Evolutionary conservation across 345 rosid species (phyloP).

Genomic region (Gynandropsis gynandra): DNA sequence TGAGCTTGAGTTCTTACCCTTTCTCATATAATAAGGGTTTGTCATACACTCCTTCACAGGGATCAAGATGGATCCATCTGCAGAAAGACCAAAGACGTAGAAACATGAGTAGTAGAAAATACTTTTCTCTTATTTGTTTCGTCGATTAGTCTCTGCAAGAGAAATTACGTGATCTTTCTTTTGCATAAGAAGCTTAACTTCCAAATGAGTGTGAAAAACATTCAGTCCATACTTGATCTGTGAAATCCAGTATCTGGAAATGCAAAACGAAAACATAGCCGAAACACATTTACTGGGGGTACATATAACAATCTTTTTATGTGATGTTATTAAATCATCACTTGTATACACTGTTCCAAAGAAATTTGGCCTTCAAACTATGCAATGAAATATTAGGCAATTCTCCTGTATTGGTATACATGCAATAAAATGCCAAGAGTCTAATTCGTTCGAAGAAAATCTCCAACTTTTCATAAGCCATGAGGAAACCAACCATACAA

Average conservation of each 20-base stretch:
- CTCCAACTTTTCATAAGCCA: too few species aligned
- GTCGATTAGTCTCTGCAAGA: conserved; percentile 11
- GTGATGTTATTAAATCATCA: too few species aligned
- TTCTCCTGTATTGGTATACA: too few species aligned
- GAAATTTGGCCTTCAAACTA: too few species aligned
- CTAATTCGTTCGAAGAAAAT: too few species aligned
- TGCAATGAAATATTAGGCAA: too few species aligned
- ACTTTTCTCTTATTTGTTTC: conserved; percentile 2
- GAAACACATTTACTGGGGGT: background rate
- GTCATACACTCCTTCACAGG: conserved; percentile 82
- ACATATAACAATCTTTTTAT: too few species aligned
- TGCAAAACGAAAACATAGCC: conserved; percentile 3
- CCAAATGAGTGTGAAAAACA: conserved; percentile 58
- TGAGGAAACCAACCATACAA: too few species aligned
- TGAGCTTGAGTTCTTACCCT: conserved; percentile 42
- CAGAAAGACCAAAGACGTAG: too few species aligned
- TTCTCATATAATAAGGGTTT: conserved; percentile 78
- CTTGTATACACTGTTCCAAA: too few species aligned
- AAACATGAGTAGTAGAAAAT: too few species aligned
- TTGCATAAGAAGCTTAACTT: conserved; percentile 44
- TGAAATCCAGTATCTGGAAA: conserved; percentile 76
- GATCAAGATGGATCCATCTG: conserved; percentile 41
- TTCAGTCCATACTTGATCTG: conserved; percentile 96
- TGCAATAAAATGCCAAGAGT: too few species aligned
- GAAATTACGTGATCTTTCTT: conserved; percentile 8